Base-by-base conservation (phyloP, 83 land plant species). In the Picea abies region DNA sequence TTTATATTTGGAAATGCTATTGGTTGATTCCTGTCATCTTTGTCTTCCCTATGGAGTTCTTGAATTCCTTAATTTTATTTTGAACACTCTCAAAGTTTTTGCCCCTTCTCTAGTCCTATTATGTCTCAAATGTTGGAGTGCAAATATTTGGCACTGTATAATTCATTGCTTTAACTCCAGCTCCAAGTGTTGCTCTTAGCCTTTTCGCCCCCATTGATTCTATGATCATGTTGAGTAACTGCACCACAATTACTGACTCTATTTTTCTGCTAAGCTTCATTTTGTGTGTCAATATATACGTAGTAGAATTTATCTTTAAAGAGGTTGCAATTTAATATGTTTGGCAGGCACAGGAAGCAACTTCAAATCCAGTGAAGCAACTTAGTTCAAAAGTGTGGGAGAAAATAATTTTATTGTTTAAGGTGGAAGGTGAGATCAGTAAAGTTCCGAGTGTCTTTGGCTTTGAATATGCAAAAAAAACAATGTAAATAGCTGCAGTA, bases 301-400 rank as follows among this genome's bases (percentile, higher is more conserved):
- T 16, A 35, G 47, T 39, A 44, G 4, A 29, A 7, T 72, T 37
- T 29, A 72, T 72, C 49, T 11, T 63, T 61, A 58, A 79, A 75
- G 5, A 35, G 2, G 15, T 25, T 49, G 17, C 25, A 60, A 15
- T 14, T 60, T 16, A 61, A 79, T 61, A 60, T 79, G 9, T 32
- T 61, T 14, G 63, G 26, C 44, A 76, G 81, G 22, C 66, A 5
- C 39, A 22, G 70, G 70, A 47, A 58, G 14, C 60, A 47, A 25
- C 60, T 76, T 58, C 32, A 79, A 39, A 60, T 79, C 81, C 81
- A 35, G 81, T 35, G 60, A 79, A 79, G 81, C 81, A 79, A 61
- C 81, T 79, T 63, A 79, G 81, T 39, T 79, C 81, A 4, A 79
- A 79, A 79, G 66, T 79, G 39, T 79, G 81, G 81, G 81, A 79